These are phyloP conservation scores for Boletus tomentosulus DNA, from an alignment of 768 basidiomycete genomes.

Conservation along the genomic window DNA sequence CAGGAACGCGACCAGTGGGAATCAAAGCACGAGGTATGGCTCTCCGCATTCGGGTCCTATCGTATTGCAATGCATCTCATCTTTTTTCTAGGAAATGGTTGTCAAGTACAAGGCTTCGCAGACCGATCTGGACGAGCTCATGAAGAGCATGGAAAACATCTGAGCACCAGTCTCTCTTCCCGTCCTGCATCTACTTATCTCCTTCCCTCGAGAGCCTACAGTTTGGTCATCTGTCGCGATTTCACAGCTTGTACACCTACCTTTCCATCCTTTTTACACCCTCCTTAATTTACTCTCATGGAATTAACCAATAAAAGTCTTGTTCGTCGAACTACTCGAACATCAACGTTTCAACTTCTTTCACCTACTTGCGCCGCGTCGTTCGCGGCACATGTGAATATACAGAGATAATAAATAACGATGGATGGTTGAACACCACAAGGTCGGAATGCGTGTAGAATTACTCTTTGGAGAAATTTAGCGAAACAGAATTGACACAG, in stretches of 20 bases:
- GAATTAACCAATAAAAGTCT: conserved; percentile 12
- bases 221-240: conserved; percentile 13
- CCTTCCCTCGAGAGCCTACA: conserved; percentile 2
- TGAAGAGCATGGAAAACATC: conserved; percentile 67
- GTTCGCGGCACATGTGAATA: no score
- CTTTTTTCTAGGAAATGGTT: conserved; percentile 55
- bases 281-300: conserved; percentile 21
- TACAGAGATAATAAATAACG: background rate
- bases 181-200: conserved; percentile 4
- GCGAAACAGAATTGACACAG: conserved; percentile 85
- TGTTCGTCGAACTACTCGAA: background rate
- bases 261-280: conserved; percentile 12
- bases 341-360: background rate
- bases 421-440: background rate
- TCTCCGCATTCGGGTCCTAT: background rate
- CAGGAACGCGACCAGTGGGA: conserved; percentile 92
- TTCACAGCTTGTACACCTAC: conserved; percentile 22
- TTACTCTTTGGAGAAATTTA: conserved; percentile 58
- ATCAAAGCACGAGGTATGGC: conserved; percentile 86
- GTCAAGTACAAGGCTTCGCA: conserved; percentile 72
- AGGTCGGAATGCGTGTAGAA: background rate
- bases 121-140: conserved; percentile 80
- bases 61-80: conserved; percentile 1
- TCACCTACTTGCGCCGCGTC: no score
- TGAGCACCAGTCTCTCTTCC: conserved; percentile 30